Base-by-base conservation (phyloP, 352 stramenopile species). In the Phytophthora agathidicida region DNA sequence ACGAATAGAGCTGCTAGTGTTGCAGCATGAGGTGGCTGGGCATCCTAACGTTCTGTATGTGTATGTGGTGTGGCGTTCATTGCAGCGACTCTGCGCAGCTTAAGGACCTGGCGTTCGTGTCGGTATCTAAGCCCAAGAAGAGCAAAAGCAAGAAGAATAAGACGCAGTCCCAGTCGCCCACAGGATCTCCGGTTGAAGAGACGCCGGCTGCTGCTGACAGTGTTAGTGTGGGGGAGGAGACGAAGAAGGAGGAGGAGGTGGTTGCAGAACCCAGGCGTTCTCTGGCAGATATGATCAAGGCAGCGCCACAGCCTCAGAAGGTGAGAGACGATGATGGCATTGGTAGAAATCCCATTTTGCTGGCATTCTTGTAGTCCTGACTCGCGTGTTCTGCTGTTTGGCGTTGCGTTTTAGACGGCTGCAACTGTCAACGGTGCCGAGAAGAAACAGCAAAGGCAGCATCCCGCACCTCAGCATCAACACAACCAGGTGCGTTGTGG, bases 41-140 rank as follows among this genome's bases (percentile, higher is more conserved):
- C 22, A 37, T 17, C 37, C 28, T 62, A 36, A 58, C n/a, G 14
- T 16, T 58, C n/a, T 38, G n/a, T 53, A 6, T 33, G 14, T 37
- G 6, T 26, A 22, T 37, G 14, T 37, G 59, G 10, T 41, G 16
- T 31, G 14, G 7, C 31, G 10, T 19, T 3, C 11, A 41, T 27
- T 41, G n/a, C 56, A 88, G 79, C 33, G 81, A 91, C 43, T 77
- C 71, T n/a, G 67, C 71, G 4, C 59, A 77, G 54, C 73, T 93
- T 5, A 93, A 93, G 56, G 81, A 87, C 44, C 61, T 93, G 28
- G 83, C 83, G 16, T 89, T 93, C 66, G 80, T 78, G 50, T 74
- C 80, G 5, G 65, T 68, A 11, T 75, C 75, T 28, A 86, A 88
- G 45, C 46, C 65, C 9, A 90, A 89, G 68, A 91, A 91, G 58